A percentile compares a stretch with the other conserved stretches of the same genome.
Evolutionary conservation across 805 yeast genomes (phyloP).

Genomic region (Pichia eremophila): DNA sequence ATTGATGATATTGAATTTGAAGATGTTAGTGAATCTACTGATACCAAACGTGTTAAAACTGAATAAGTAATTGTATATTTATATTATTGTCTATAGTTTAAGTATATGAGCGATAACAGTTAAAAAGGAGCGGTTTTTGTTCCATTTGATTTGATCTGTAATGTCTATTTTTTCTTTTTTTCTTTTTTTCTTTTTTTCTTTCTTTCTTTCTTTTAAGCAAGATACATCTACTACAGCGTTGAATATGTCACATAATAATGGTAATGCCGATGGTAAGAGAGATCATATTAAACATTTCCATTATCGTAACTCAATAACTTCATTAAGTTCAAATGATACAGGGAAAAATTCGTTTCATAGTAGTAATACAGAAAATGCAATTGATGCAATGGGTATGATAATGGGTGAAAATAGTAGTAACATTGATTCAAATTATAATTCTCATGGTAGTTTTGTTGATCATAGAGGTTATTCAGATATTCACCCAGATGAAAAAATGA

Average conservation of each 20-base stretch:
- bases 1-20: conserved; percentile 13
- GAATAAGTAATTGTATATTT: background rate
- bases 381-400: conserved; percentile 11
- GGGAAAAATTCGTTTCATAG: background rate
- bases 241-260: background rate
- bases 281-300: background rate
- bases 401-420: conserved; percentile 1
- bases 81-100: too few species aligned
- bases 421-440: background rate
- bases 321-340: background rate
- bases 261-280: background rate
- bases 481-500: conserved; percentile 4
- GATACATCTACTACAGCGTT: too few species aligned
- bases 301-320: background rate
- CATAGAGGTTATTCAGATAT: conserved; percentile 3
- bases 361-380: conserved; percentile 4
- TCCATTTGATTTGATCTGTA: too few species aligned
- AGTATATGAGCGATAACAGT: too few species aligned
- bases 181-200: too few species aligned
- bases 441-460: conserved; percentile 1
- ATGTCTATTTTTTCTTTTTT: too few species aligned
- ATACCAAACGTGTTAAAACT: conserved; percentile 7
- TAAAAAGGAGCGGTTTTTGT: too few species aligned
- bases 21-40: conserved; percentile 12
- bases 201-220: too few species aligned